Evolutionary conservation across 2,329 filamentous ascomycete genomes (phyloP).

Genomic region (Talaromyces sp.): DNA sequence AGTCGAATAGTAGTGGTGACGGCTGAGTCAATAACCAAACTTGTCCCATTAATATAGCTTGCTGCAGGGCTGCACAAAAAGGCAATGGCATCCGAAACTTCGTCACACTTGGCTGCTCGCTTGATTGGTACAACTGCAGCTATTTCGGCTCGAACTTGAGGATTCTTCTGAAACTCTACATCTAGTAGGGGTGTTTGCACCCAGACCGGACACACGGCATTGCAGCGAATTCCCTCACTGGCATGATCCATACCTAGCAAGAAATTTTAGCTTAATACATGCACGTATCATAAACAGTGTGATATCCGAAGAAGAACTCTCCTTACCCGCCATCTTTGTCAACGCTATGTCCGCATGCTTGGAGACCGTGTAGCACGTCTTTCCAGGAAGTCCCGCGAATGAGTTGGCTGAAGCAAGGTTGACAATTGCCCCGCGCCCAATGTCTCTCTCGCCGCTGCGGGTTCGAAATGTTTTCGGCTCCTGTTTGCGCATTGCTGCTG

Average conservation of each 20-base stretch:
- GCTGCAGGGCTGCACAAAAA: conserved; percentile 3
- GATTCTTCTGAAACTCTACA: background rate
- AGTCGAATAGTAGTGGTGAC: background rate
- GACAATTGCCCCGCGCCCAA: conserved; percentile 2
- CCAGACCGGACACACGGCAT: background rate
- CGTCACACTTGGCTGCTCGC: background rate
- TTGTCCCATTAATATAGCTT: conserved; percentile 3
- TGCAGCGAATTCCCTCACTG: conserved; percentile 1
- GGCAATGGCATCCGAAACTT: background rate
- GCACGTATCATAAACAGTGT: background rate
- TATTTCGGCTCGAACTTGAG: background rate
- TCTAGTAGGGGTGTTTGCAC: background rate
- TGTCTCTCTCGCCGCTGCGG: background rate
- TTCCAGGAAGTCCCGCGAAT: conserved; percentile 2
- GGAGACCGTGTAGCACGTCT: background rate
- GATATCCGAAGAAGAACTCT: background rate
- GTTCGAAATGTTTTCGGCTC: background rate
- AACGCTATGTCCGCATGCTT: background rate
- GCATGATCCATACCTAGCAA: background rate
- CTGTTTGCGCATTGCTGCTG: conserved; percentile 1
- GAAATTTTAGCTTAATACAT: background rate
- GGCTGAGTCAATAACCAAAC: background rate
- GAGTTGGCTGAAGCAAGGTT: conserved; percentile 2
- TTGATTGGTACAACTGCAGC: background rate
- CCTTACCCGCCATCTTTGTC: background rate